Conservation (phyloP, 164 flowering plant genomes). For the Piper longum region DNA sequence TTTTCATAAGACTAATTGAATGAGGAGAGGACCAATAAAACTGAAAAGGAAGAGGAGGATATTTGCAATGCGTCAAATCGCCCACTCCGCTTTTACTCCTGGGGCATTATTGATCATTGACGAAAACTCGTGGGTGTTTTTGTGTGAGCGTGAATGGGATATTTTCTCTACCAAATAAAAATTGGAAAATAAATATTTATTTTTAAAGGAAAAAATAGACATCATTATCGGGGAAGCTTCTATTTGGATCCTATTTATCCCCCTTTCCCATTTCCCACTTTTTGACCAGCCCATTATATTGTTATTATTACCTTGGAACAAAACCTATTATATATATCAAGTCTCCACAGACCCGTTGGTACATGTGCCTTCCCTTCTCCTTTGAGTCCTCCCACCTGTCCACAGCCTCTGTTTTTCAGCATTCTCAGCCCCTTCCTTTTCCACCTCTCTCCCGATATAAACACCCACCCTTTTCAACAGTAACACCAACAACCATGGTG, state of each 20-base stretch:
- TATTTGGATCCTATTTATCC: background rate
- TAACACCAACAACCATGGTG: slow-evolving; percentile 35
- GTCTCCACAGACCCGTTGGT: background rate
- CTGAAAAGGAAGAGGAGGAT: background rate
- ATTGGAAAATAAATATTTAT: background rate
- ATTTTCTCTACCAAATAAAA: too few species aligned
- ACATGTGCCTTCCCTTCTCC: background rate
- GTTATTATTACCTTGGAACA: background rate
- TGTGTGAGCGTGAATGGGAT: background rate
- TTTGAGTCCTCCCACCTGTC: background rate
- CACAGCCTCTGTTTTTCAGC: background rate
- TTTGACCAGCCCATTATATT: background rate
- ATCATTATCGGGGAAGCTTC: background rate
- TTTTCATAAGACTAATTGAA: background rate
- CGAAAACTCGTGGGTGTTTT: too few species aligned
- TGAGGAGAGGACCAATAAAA: background rate
- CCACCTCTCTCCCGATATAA: background rate
- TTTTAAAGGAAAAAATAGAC: too few species aligned
- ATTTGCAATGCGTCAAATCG: background rate
- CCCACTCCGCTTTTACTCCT: background rate
- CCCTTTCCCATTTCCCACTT: background rate
- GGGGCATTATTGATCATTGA: background rate
- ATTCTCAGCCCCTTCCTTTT: background rate
- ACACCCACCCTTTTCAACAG: background rate
- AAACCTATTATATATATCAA: too few species aligned